Base-by-base conservation (phyloP, 306 rosid species). In the Chamaecrista fasciculata region DNA sequence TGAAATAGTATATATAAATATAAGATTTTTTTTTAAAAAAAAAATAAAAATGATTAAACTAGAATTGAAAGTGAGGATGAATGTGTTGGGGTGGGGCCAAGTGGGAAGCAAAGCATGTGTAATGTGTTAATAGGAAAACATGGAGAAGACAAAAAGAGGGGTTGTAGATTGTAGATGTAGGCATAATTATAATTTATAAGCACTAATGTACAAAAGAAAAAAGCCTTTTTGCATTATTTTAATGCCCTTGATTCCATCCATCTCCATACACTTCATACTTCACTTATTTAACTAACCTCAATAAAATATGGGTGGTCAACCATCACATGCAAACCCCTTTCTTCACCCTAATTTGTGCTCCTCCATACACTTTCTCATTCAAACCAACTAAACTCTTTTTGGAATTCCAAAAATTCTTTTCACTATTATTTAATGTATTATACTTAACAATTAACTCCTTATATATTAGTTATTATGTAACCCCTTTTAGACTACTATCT, bases 321-420 rank as follows among this genome's bases (percentile, higher is more conserved):
- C 21, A 28, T 60, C 86, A 83, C 92, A 86, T 71, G 86, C 70
- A 74, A 15, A 44, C 51, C 62, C 68, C 63, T 72, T 31, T 53
- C 60, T 75, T 58, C 80, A 73, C 40, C 61, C 37, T 31, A 71
- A 53, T 49, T 76, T 72, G 51, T 89, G 84, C 76, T 50, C 81
- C 83, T 82, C 86, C 81, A 70, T 37, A 61, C 72, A 69, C 37
- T 74, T 25, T 67, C 39, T 37, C 59, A 71, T 82, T 69, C 73
- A 78, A 76, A 73, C 36, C 36, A 33, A 51, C 23, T 51, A 11
- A 44, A 58, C 28, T 18, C 11, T 19, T 33, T 4, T 34, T 19
- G 43, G 37, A 16, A 57, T 7, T 57, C 0, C 16, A 11, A 12
- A 42, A 2, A 42, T 2, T 6, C 12, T 12, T 37, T 42, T 12